These are phyloP conservation scores for Neofusicoccum parvum DNA, from an alignment of 2,329 filamentous ascomycete genomes.

Conservation along the genomic window DNA sequence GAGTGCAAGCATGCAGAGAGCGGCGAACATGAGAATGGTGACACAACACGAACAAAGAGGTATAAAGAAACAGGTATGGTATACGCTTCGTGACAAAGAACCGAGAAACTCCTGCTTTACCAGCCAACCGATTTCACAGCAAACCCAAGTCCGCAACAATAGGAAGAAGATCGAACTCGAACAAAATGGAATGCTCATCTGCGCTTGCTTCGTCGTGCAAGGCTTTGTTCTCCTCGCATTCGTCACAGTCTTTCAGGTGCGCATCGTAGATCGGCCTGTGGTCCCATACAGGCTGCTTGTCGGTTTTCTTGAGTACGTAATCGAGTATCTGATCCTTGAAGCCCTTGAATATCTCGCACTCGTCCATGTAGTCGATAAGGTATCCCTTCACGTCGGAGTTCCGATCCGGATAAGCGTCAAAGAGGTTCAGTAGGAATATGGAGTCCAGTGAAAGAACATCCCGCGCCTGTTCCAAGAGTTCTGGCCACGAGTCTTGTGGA, in stretches of 20 bases:
- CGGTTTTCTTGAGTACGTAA: neutral
- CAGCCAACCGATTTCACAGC: neutral
- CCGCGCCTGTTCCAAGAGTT: neutral
- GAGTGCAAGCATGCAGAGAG: too few species aligned
- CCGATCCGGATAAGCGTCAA: constrained; percentile 1
- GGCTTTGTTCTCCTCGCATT: neutral
- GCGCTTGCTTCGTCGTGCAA: neutral
- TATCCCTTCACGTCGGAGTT: constrained; percentile 5
- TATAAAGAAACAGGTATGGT: neutral
- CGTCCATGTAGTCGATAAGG: neutral
- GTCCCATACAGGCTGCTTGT: neutral
- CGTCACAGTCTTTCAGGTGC: neutral
- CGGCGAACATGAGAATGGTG: too few species aligned
- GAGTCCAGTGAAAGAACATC: neutral
- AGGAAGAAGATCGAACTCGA: neutral
- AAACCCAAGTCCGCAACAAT: constrained; percentile 3
- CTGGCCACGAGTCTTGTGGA: constrained; percentile 2
- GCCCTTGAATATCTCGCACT: neutral
- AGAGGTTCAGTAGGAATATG: neutral
- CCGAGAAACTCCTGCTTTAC: neutral
- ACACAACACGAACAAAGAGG: neutral
- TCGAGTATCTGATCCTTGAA: neutral
- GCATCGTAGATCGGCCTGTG: constrained; percentile 1
- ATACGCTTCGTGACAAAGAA: neutral
- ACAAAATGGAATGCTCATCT: neutral